Evolutionary conservation across 2,329 filamentous ascomycete species (phyloP).

Genomic region (Plectosphaerella plurivora): DNA sequence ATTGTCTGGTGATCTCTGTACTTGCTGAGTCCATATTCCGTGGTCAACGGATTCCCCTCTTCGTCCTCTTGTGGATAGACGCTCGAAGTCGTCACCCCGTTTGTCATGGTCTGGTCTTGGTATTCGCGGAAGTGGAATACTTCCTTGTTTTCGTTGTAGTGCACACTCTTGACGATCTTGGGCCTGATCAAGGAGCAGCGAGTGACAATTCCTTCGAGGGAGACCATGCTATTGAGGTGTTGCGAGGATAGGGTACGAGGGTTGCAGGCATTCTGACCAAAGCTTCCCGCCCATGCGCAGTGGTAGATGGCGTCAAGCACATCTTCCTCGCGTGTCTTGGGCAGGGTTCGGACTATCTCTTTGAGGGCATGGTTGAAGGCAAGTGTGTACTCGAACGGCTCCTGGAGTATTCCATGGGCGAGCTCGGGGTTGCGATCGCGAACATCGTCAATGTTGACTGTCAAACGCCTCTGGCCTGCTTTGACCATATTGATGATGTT

Average conservation of each 20-base stretch:
- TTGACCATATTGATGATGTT: conserved; percentile 79
- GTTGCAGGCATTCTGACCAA: conserved; percentile 92
- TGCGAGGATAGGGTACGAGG: conserved; percentile 85
- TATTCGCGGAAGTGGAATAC: conserved; percentile 90
- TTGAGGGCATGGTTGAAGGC: conserved; percentile 91
- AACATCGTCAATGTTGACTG: conserved; percentile 84
- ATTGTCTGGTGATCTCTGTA: conserved; percentile 97
- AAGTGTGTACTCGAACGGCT: conserved; percentile 82
- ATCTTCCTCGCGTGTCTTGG: conserved; percentile 70
- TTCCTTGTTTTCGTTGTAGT: conserved; percentile 84
- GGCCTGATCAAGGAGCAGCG: conserved; percentile 92
- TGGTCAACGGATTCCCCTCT: conserved; percentile 84
- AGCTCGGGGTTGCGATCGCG: conserved; percentile 81
- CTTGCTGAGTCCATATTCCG: conserved; percentile 92
- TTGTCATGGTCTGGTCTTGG: conserved; percentile 95
- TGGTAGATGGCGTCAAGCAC: conserved; percentile 83
- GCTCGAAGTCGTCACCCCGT: conserved; percentile 80
- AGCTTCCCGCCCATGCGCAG: conserved; percentile 94
- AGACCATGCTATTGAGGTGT: conserved; percentile 95
- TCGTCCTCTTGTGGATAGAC: conserved; percentile 94
- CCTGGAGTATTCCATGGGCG: conserved; percentile 70
- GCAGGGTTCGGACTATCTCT: conserved; percentile 76
- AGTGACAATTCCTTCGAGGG: conserved; percentile 94
- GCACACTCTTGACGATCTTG: conserved; percentile 97
- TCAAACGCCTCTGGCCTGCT: conserved; percentile 59